phyloP scores from a whole-genome alignment of 1,139 yeast genomes.

The Yamadazyma atlantica region DNA sequence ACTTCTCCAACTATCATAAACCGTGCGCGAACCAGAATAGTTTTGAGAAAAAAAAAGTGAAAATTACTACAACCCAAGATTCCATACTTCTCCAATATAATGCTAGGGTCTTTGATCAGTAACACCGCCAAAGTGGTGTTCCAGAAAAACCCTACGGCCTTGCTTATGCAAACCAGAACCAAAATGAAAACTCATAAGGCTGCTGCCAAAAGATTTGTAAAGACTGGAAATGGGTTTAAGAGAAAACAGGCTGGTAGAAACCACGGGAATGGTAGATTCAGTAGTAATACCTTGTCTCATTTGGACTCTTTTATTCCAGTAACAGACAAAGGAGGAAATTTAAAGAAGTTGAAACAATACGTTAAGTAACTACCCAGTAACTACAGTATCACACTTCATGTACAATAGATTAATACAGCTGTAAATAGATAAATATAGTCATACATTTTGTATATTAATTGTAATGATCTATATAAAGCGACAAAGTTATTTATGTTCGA shows the following conservation, averaged over 20 bases:
- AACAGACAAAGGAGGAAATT: slow-evolving; percentile 48
- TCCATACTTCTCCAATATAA: no score
- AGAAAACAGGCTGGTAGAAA: slow-evolving; percentile 83
- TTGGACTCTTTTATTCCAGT: slow-evolving; percentile 67
- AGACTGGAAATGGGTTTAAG: slow-evolving; percentile 48
- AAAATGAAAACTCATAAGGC: slow-evolving; percentile 69
- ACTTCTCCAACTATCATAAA: slow-evolving; percentile 1
- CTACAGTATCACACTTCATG: no score
- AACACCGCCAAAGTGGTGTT: slow-evolving; percentile 20
- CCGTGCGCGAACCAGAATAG: slow-evolving; percentile 5
- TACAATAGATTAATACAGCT: slow-evolving; percentile 4
- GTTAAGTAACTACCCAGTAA: slow-evolving; percentile 5
- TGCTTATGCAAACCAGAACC: slow-evolving; percentile 44
- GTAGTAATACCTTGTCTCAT: slow-evolving; percentile 59
- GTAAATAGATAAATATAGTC: slow-evolving; percentile 9
- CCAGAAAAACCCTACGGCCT: slow-evolving; percentile 19
- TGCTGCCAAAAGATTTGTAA: slow-evolving; percentile 82
- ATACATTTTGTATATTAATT: no score
- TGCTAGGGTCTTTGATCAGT: slow-evolving; percentile 12
- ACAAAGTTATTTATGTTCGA: slow-evolving; percentile 18
- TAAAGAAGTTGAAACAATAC: slow-evolving; percentile 37
- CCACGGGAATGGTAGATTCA: slow-evolving; percentile 92
- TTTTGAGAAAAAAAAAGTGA: slow-evolving; percentile 4
- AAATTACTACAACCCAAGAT: slow-evolving; percentile 3
- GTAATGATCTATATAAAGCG: not conserved